Base-by-base conservation (phyloP, 2,329 filamentous ascomycete genomes). In the Fusarium sp. region DNA sequence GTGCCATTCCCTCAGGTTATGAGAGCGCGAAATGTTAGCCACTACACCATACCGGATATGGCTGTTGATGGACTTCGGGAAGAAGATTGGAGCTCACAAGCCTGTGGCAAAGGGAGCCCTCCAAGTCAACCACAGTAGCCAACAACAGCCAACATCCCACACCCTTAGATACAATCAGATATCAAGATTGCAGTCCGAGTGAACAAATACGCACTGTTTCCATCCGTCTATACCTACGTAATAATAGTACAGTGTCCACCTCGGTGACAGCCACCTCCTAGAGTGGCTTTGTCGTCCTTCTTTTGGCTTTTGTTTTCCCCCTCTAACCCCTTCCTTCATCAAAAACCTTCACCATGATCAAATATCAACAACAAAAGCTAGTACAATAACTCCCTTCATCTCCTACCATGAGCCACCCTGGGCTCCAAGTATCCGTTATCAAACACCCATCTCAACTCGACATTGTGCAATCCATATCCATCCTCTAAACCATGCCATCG, bases 401-500 rank as follows among this genome's bases (percentile, higher is more conserved):
- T 67, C 56, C 69, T 29, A 27, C 42, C 42, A 29, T 67, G 72
- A 64, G 61, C 64, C 69, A 29, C 57, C 45, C 56, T 47, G 16
- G 62, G 47, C 65, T 64, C 72, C 65, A 37, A 70, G 70, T 42
- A 64, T 62, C 64, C 76, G 68, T 68, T 76, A 75, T 76, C 77
- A 78, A 74, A 78, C 75, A 77, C 58, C 66, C 65, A 29, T 62
- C 35, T 38, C 8, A n/a, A 27, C 34, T 22, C 45, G 66, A 69
- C 60, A 67, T 67, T 37, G 47, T 34, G 59, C n/a, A 67, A 50
- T 61, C 64, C 64, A 64, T 58, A 42, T 73, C 64, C 68, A 6
- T n/a, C 24, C 45, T 80, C 54, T 83, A 80, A 59, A 82, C 79
- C 79, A 82, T 82, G 61, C 91, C 91, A 76, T 93, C 91, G 4